Base-by-base conservation (phyloP, 2,329 filamentous ascomycete species). In the Ceratocystiopsis sp. region DNA sequence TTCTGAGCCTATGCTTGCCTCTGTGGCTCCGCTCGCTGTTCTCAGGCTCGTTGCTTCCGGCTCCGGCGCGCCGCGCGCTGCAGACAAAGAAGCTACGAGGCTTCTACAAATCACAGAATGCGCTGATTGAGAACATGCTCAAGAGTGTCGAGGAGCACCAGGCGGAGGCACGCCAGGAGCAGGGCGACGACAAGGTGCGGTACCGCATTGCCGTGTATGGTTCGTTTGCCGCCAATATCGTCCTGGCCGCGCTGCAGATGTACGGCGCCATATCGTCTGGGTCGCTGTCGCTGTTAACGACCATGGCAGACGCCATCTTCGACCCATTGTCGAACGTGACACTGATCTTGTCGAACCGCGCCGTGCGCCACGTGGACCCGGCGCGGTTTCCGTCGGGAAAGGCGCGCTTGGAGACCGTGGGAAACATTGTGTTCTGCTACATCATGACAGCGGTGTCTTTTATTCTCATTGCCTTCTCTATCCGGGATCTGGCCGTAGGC, bases 351-450 rank as follows among this genome's bases (percentile, higher is more conserved):
- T 85, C 81, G 47, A 81, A 87, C 59, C 84, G 89, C 41, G 89
- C 91, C 41, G 85, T 95, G 51, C 82, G 81, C 53, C 78, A 75
- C 42, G 89, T 96, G 35, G 86, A 98, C 54, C 74, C 83, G 2
- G 75, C 78, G 42, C 80, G 82, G 39, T 98, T 93, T 57, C 89
- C 89, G 0, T 86, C 83, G 0, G 89, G 89, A 49, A 95, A 94
- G 59, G 86, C 87, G 6, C 80, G 91, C 29, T 83, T 98, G 48
- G 89, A 96, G 62, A 96, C 87, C 0, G 84, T 87, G 0, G 91
- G 91, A 42, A 98, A 96, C 56, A 95, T 96, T 50, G 77, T 81
- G 46, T 98, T 98, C 61, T 94, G 86, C 62, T 93, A 93, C 61
- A 68, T 98, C 53, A 96, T 98, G 91, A 86, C 79, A 17, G 68